A percentile compares a stretch with the other conserved stretches of the same genome.
Evolutionary conservation across 495 filamentous ascomycete genomes (phyloP).

Genomic region (Daldinia decipiens): DNA sequence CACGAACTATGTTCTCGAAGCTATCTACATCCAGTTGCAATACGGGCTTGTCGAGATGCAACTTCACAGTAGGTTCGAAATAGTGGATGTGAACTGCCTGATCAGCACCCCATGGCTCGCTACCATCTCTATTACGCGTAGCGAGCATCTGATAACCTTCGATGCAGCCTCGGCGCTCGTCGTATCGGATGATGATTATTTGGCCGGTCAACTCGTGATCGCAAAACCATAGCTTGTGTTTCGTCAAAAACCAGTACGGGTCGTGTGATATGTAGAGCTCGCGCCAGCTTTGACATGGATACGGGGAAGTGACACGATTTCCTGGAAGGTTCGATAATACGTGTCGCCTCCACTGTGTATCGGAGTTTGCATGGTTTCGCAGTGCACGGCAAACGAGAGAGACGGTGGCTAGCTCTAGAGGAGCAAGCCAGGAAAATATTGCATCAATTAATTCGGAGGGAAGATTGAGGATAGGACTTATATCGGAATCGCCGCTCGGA

Average conservation of each 20-base stretch:
- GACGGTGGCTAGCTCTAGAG: slow-evolving; percentile 64
- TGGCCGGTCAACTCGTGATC: slow-evolving; percentile 75
- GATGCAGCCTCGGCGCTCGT: slow-evolving; percentile 76
- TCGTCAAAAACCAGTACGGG: slow-evolving; percentile 84
- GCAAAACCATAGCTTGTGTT: slow-evolving; percentile 85
- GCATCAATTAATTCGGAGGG: slow-evolving; percentile 71
- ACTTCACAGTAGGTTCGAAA: slow-evolving; percentile 72
- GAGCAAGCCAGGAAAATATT: slow-evolving; percentile 69
- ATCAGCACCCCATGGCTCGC: slow-evolving; percentile 71
- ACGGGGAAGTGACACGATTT: slow-evolving; percentile 61
- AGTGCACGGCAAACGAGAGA: slow-evolving; percentile 67
- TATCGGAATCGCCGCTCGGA: slow-evolving; percentile 13
- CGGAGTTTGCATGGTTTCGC: slow-evolving; percentile 60
- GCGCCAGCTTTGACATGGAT: slow-evolving; percentile 69
- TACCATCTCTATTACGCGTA: slow-evolving; percentile 60
- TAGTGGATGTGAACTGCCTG: slow-evolving; percentile 75
- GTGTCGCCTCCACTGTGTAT: slow-evolving; percentile 70
- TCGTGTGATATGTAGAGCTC: slow-evolving; percentile 78
- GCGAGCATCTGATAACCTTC: slow-evolving; percentile 83
- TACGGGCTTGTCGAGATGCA: slow-evolving; percentile 78
- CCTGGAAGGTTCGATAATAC: slow-evolving; percentile 71
- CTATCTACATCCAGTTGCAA: slow-evolving; percentile 64
- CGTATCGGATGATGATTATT: slow-evolving; percentile 77
- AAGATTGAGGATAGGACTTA: slow-evolving; percentile 55
- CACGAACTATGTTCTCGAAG: slow-evolving; percentile 42